A percentile compares a stretch with the other conserved stretches of the same genome.
These are phyloP conservation scores for Beverwykella pulmonaria DNA, from an alignment of 495 filamentous ascomycete species.

Conservation along the genomic window DNA sequence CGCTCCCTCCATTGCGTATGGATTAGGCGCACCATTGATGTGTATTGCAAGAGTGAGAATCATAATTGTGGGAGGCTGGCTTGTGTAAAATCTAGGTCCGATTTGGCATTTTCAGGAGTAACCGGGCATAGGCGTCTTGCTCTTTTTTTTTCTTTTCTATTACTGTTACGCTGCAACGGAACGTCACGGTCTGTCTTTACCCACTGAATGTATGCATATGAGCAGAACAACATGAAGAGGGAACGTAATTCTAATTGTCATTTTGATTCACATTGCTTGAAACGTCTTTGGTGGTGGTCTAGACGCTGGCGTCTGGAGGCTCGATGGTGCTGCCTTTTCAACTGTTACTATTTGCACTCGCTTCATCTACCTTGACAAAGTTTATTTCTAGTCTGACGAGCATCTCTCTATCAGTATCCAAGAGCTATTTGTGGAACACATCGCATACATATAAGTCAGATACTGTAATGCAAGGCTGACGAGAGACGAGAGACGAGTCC, in stretches of 20 bases:
- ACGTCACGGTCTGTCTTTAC: conserved; percentile 16
- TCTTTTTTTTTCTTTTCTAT: background rate
- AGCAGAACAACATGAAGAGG: too few species aligned
- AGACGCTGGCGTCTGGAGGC: background rate
- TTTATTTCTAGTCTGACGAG: background rate
- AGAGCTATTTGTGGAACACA: background rate
- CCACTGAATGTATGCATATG: background rate
- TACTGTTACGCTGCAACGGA: background rate
- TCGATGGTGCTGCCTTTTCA: background rate
- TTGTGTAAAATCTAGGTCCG: background rate
- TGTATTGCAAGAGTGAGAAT: background rate
- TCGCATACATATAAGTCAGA: too few species aligned
- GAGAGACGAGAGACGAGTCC: too few species aligned
- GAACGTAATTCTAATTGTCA: background rate
- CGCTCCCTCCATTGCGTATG: conserved; percentile 11
- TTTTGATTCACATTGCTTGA: background rate
- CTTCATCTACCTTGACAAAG: too few species aligned
- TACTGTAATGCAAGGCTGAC: too few species aligned
- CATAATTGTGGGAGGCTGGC: background rate
- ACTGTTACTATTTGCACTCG: background rate
- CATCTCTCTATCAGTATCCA: background rate
- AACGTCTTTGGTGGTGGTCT: too few species aligned
- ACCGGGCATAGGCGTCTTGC: background rate
- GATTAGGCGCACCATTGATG: background rate
- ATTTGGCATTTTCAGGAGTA: conserved; percentile 20